Conservation (phyloP, 106 monocot species). For the Acanthochlamys bracteata region DNA sequence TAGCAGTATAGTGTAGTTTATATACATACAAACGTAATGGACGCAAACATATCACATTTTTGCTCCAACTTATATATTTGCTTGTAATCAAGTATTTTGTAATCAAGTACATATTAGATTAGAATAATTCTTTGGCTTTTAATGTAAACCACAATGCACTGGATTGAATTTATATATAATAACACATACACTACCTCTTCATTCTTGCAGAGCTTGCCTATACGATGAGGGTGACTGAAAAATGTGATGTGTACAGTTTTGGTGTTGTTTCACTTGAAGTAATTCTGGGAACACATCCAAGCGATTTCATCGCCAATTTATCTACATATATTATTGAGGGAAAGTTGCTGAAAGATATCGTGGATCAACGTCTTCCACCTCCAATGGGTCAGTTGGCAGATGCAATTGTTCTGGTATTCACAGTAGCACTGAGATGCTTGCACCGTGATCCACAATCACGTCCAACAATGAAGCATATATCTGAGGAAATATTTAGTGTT, state of each 20-base stretch:
- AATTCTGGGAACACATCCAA: conserved; percentile 27
- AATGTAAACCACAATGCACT: background rate
- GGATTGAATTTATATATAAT: background rate
- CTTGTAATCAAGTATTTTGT: background rate
- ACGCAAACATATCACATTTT: background rate
- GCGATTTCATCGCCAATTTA: conserved; percentile 15
- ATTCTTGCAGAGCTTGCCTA: conserved; percentile 30
- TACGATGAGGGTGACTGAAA: conserved; percentile 33
- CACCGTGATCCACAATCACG: conserved; percentile 1
- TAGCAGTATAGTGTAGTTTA: background rate
- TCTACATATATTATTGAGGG: background rate
- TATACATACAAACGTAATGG: background rate
- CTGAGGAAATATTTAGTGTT: background rate
- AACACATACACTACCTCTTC: too few species aligned
- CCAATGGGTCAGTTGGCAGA: background rate
- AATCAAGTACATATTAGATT: background rate
- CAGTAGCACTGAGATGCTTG: conserved; percentile 5
- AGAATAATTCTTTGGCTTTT: background rate
- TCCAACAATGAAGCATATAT: conserved; percentile 8
- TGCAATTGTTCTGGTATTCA: background rate
- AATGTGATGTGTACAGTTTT: conserved; percentile 31
- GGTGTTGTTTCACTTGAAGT: conserved; percentile 32
- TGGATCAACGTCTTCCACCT: conserved; percentile 10
- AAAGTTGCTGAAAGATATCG: conserved; percentile 8
- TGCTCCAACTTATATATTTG: background rate